Evolutionary conservation across 192 early-diverging fungal species (phyloP), one percentile per base, ranked within the genome.

Genomic region (Coemansia nantahalensis): DNA sequence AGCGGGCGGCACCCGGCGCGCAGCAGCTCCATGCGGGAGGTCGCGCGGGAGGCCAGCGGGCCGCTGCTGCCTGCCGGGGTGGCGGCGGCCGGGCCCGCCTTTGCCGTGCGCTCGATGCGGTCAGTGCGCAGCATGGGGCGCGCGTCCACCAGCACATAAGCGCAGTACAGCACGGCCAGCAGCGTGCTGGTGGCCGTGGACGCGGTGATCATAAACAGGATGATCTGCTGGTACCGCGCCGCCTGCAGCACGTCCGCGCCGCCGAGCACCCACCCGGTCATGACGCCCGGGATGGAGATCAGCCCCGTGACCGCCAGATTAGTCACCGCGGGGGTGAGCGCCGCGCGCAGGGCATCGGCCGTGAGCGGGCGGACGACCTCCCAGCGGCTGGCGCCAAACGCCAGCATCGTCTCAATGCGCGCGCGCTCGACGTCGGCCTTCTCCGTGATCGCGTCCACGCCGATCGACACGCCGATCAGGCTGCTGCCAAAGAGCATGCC

Each of bases 201-300:
- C 0, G 89, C 84, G 15, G 82, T 81, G 18, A 94, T 86, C 86
- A 94, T 86, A 57, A 90, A 92, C 80, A 90, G 83, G 40, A 94
- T 86, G 41, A 91, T 86, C 51, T 88, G 83, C 61, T 91, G 90
- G 51, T 89, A 91, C 41, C 83, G 75, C n/a, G 83, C 85, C 0
- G 92, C 90, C 37, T 90, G 81, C 51, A 82, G 78, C 23, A 91
- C 84, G 8, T 84, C 77, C 0, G 90, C 83, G 28, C 92, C 92
- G n/a, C 86, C 88, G 42, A 94, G 79, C 36, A 92, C 80, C 57
- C 90, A 90, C 23, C 92, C 92, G 0, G 86, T 90, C 92, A 94
- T 91, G 73, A 89, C 79, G 5, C 87, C 91, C 1, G 91, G 91
- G 41, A 94, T 94, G 13, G 90, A 89, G 26, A 94, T 87, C 43